A percentile compares a stretch with the other conserved stretches of the same genome.
phyloP scores from a whole-genome alignment of 345 rosid species.

The Streptanthus diversifolius region DNA sequence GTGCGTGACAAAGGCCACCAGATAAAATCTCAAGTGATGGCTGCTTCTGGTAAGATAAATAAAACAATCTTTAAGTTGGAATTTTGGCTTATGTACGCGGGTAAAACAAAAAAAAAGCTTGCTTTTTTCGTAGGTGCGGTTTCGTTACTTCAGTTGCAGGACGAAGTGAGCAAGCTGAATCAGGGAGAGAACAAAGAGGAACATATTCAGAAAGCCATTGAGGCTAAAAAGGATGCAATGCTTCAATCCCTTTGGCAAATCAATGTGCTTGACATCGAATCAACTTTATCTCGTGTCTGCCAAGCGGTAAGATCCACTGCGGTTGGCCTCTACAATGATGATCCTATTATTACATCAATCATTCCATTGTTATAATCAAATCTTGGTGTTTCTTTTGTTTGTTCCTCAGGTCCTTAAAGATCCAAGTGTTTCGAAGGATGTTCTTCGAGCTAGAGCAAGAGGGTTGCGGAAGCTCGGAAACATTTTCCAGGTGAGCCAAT shows the following conservation, averaged over 20 bases:
- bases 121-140: slow-evolving; percentile 63
- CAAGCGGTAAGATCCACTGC: slow-evolving; percentile 49
- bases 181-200: slow-evolving; percentile 69
- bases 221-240: slow-evolving; percentile 75
- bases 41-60: slow-evolving; percentile 75
- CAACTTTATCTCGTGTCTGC: slow-evolving; percentile 82
- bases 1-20: slow-evolving; percentile 94
- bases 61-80: neutral
- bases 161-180: slow-evolving; percentile 68
- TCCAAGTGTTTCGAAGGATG: slow-evolving; percentile 70
- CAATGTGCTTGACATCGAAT: slow-evolving; percentile 88
- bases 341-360: neutral
- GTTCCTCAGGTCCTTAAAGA: slow-evolving; percentile 69
- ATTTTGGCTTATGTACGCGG: neutral
- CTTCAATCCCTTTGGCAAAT: slow-evolving; percentile 94
- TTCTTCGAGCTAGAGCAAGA: slow-evolving; percentile 55
- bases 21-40: slow-evolving; percentile 91
- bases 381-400: neutral
- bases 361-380: neutral
- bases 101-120: neutral
- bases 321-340: neutral
- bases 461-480: slow-evolving; percentile 83
- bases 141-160: slow-evolving; percentile 70
- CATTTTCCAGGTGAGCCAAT: slow-evolving; percentile 66
- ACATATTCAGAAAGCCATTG: slow-evolving; percentile 56